Evolutionary conservation across 768 basidiomycete species (phyloP).

Genomic region (Hericium rajendrae): DNA sequence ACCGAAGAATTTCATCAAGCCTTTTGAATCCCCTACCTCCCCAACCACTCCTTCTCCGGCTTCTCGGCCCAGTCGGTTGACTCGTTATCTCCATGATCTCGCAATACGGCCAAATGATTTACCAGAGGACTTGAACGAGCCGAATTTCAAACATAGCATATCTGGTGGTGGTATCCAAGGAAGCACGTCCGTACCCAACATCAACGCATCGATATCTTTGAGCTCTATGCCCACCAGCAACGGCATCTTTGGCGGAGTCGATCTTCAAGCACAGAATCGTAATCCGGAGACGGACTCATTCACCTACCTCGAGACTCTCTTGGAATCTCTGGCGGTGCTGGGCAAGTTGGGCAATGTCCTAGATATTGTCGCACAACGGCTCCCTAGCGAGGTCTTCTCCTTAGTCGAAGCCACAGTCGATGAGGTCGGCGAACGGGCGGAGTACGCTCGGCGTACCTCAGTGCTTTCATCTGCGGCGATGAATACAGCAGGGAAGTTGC

Average conservation of each 20-base stretch:
- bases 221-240: background rate
- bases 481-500: conserved; percentile 22
- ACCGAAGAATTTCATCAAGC: conserved; percentile 10
- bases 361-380: conserved; percentile 74
- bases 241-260: background rate
- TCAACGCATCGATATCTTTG: background rate
- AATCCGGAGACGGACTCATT: conserved; percentile 94
- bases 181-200: conserved; percentile 11
- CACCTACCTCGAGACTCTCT: conserved; percentile 80
- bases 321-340: conserved; percentile 88
- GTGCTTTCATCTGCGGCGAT: conserved; percentile 18
- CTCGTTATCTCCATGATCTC: conserved; percentile 54
- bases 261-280: conserved; percentile 13
- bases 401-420: conserved; percentile 82
- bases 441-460: conserved; percentile 55
- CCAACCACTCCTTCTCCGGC: conserved; percentile 28
- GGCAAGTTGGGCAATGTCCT: conserved; percentile 80
- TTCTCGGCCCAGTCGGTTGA: conserved; percentile 40
- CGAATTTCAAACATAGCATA: conserved; percentile 19
- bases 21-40: conserved; percentile 18
- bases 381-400: conserved; percentile 74
- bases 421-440: conserved; percentile 86
- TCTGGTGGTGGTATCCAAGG: conserved; percentile 8
- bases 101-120: conserved; percentile 69
- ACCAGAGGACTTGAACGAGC: conserved; percentile 53